phyloP scores from a whole-genome alignment of 2,329 filamentous ascomycete species.

The Fusarium veterinarium region DNA sequence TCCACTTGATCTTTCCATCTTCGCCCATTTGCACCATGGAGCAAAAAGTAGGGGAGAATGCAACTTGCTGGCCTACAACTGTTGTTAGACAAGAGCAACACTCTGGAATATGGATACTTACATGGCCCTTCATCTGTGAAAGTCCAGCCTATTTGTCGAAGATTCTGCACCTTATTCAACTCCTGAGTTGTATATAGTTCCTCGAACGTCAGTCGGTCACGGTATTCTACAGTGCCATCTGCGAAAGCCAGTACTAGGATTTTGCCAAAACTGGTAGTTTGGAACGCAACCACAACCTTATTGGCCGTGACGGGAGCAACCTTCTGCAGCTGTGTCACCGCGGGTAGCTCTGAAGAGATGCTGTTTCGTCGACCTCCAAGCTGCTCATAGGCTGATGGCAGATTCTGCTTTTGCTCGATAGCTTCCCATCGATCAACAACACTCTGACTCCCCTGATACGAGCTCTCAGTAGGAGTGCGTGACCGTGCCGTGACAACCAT shows the following conservation, averaged over 20 bases:
- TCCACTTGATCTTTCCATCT: constrained; percentile 70
- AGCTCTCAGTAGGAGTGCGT: constrained; percentile 62
- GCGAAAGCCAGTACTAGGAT: constrained; percentile 79
- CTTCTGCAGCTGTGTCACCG: constrained; percentile 64
- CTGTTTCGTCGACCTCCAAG: constrained; percentile 72
- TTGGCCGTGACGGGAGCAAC: constrained; percentile 76
- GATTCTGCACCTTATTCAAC: constrained; percentile 72
- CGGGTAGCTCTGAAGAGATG: constrained; percentile 49
- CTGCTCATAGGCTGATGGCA: constrained; percentile 84
- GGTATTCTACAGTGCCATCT: constrained; percentile 84
- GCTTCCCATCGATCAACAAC: constrained; percentile 88
- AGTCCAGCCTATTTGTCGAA: constrained; percentile 82
- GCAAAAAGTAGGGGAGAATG: constrained; percentile 69
- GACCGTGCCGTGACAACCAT: constrained; percentile 81
- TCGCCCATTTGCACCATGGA: constrained; percentile 69
- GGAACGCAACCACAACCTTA: constrained; percentile 77
- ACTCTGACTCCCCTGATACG: constrained; percentile 75
- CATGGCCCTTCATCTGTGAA: constrained; percentile 75
- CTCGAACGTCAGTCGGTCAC: constrained; percentile 79
- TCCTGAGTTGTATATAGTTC: constrained; percentile 74
- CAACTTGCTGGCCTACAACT: constrained; percentile 65
- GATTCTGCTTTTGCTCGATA: constrained; percentile 70
- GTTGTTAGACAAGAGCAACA: constrained; percentile 22
- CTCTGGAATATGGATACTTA: constrained; percentile 50
- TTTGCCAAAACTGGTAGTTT: constrained; percentile 76